Evolutionary conservation across 78 protist species (phyloP), one percentile per base, ranked within the genome.

Genomic region (Goniomonas avonlea): DNA sequence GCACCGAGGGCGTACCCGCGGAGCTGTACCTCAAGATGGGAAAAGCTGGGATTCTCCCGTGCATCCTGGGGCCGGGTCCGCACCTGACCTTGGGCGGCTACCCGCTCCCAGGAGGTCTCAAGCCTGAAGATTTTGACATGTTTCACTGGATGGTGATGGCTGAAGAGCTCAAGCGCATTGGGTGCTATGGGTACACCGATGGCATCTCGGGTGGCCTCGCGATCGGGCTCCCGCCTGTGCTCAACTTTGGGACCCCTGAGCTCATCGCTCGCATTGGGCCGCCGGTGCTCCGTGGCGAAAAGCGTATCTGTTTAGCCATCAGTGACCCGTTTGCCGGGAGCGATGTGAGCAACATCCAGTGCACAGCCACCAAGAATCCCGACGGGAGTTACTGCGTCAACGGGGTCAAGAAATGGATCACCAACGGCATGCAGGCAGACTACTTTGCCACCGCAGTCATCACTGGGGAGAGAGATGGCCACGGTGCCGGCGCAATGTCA

Each of bases 331-430:
- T 50, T 50, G 58, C 58, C n/a, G 69, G 69, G 18, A 7, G 25
- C 25, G 69, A 61, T 23, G 69, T 61, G 1, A 29, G 38, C 18
- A 5, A 1, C 69, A 61, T 61, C 40, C 1, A 5, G 40, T 2
- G 38, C 32, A 61, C 69, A 25, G 69, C 69, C 27, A 5, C 4
- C 27, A 21, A 29, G 38, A n/a, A n/a, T n/a, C n/a, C n/a, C n/a
- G 69, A 61, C 37, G 69, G 69, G 5, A 1, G 18, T 21, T 61
- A 7, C 40, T 17, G 17, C 25, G 18, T 61, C 25, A 1, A 61
- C 40, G 69, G 69, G 27, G 37, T 35, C 38, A 61, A 61, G 40
- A 37, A 61, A 21, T 61, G 69, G 69, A 61, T 61, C 69, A 61
- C 69, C 18, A n/a, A n/a, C n/a, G n/a, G n/a, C n/a, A n/a, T n/a